Conservation (phyloP, 2,329 filamentous ascomycete genomes). For the Geosmithia putterillii region DNA sequence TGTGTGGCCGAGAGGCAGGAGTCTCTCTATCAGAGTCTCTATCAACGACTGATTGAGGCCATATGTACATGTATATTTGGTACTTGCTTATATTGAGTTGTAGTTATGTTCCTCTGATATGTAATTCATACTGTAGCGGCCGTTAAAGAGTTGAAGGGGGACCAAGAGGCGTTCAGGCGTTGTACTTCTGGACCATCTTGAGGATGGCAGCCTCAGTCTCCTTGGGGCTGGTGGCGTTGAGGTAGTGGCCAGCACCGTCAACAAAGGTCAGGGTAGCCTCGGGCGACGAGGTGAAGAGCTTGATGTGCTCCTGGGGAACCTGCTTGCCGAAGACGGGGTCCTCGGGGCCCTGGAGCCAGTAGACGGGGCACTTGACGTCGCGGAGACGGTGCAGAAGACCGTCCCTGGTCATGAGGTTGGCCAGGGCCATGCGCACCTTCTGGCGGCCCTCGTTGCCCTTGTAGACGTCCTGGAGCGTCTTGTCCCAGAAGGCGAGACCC, state of each 20-base stretch:
- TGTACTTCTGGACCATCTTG: slow-evolving; percentile 23
- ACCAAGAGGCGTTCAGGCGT: neutral
- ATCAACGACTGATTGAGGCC: no score
- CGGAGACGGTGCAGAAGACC: slow-evolving; percentile 30
- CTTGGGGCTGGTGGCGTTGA: slow-evolving; percentile 34
- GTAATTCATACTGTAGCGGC: neutral
- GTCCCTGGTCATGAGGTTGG: slow-evolving; percentile 32
- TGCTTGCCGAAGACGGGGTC: slow-evolving; percentile 59
- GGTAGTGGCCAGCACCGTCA: slow-evolving; percentile 33
- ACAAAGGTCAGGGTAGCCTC: slow-evolving; percentile 29
- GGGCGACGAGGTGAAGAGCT: slow-evolving; percentile 32
- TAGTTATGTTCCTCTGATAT: neutral
- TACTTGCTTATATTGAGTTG: neutral
- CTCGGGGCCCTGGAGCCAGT: slow-evolving; percentile 58
- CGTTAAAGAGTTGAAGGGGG: neutral
- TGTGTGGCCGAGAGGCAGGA: no score
- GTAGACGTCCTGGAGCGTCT: slow-evolving; percentile 32
- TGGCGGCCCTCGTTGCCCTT: slow-evolving; percentile 34
- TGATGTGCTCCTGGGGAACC: slow-evolving; percentile 33
- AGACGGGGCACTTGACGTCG: slow-evolving; percentile 36
- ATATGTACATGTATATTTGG: neutral
- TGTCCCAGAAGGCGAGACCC: slow-evolving; percentile 29
- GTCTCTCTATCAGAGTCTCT: no score
- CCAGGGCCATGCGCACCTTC: slow-evolving; percentile 32
- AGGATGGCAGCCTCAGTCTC: slow-evolving; percentile 32